A percentile compares a stretch with the other conserved stretches of the same genome.
phyloP scores from a whole-genome alignment of 208 protist species.

The Perkinsela sp. region DNA sequence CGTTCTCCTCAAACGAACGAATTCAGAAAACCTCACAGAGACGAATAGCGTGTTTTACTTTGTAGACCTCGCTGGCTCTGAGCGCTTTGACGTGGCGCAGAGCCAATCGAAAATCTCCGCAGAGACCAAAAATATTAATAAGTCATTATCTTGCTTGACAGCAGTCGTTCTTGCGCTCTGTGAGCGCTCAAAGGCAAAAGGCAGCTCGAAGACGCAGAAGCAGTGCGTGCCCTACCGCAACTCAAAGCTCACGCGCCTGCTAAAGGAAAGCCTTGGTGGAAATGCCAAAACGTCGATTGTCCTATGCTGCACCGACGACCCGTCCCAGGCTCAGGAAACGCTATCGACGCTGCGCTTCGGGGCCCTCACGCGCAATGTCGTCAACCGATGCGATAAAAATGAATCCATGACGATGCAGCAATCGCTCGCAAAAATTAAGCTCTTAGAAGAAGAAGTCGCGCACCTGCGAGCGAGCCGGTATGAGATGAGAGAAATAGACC shows the following conservation, averaged over 20 bases:
- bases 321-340: conserved; percentile 5
- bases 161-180: conserved; percentile 10
- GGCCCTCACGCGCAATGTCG: conserved; percentile 1
- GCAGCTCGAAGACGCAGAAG: not conserved
- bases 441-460: not conserved
- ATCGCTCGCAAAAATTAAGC: not conserved
- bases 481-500: too few relatives aligned
- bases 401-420: not conserved
- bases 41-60: conserved; percentile 8
- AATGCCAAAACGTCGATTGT: conserved; percentile 8
- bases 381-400: conserved; percentile 4
- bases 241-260: conserved; percentile 20
- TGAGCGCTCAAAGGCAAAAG: conserved; percentile 3
- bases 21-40: not conserved
- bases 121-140: conserved; percentile 23
- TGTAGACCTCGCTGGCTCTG: conserved; percentile 31
- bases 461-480: not conserved
- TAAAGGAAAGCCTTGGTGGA: conserved; percentile 9
- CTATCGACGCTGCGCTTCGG: conserved; percentile 6
- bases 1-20: not conserved
- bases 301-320: conserved; percentile 1
- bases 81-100: conserved; percentile 10
- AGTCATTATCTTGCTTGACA: conserved; percentile 11
- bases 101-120: conserved; percentile 8
- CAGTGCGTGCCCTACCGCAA: conserved; percentile 22